Percentiles rank a stretch among this genome's conserved stretches.
These are phyloP conservation scores for Chlamydomonas applanata DNA, from an alignment of 139 green algal genomes.

Conservation along the genomic window DNA sequence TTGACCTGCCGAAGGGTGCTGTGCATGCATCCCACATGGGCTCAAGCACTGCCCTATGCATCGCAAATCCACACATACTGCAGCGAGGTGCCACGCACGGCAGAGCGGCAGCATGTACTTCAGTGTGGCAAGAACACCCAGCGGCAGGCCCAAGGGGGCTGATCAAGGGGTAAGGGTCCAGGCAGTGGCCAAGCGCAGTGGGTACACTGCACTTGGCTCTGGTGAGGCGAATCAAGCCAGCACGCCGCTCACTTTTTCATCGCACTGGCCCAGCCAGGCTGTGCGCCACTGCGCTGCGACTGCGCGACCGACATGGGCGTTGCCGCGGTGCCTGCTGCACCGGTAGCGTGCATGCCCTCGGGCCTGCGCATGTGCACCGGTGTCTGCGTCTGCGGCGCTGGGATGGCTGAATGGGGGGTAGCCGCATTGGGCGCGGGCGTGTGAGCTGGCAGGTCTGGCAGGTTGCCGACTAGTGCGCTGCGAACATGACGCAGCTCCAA, in stretches of 20 bases:
- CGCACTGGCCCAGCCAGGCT: conserved; percentile 4
- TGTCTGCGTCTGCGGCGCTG: background rate
- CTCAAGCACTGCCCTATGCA: no score
- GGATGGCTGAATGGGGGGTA: background rate
- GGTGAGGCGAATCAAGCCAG: no score
- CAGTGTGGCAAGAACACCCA: no score
- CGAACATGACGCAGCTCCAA: conserved; percentile 7
- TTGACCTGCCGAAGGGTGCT: no score
- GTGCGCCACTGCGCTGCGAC: no score
- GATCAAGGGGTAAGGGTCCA: no score
- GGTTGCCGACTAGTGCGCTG: conserved; percentile 22
- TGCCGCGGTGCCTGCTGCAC: background rate
- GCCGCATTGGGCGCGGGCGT: conserved; percentile 14
- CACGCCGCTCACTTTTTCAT: conserved; percentile 3
- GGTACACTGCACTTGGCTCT: no score
- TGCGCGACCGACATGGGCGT: background rate
- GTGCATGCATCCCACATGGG: background rate
- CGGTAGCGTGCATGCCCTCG: background rate
- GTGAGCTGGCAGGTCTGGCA: conserved; percentile 35
- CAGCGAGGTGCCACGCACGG: no score
- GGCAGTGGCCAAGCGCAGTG: no score
- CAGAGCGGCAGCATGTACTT: no score
- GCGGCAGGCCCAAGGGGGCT: background rate
- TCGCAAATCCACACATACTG: no score
- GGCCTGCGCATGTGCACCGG: background rate